These are phyloP conservation scores for Cystobasidium pallidum DNA, from an alignment of 1,284 basidiomycete species.

Conservation along the genomic window DNA sequence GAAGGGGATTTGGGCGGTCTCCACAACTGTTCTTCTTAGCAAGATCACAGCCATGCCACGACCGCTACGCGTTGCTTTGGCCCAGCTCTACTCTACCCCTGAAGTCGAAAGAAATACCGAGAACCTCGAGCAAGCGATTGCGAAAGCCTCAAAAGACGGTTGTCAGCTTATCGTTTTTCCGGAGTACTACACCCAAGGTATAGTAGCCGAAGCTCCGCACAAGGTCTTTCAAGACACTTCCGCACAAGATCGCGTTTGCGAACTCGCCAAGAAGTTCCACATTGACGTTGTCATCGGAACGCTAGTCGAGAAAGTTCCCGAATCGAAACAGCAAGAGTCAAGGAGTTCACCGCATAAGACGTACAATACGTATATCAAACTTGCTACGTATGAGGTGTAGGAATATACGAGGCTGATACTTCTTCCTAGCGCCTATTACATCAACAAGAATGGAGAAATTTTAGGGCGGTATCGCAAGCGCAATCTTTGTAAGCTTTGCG, in stretches of 20 bases:
- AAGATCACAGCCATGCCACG: neutral
- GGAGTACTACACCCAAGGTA: constrained; percentile 42
- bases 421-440: constrained; percentile 50
- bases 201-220: constrained; percentile 46
- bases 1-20: neutral
- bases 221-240: constrained; percentile 40
- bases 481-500: constrained; percentile 48
- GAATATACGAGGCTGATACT: no score
- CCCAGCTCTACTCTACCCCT: constrained; percentile 19
- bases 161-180: constrained; percentile 32
- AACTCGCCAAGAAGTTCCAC: constrained; percentile 46
- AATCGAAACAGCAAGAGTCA: constrained; percentile 17
- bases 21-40: neutral
- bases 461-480: constrained; percentile 49
- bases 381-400: no score
- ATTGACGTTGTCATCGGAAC: constrained; percentile 51
- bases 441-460: constrained; percentile 47
- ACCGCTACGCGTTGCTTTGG: constrained; percentile 23
- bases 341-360: constrained; percentile 41
- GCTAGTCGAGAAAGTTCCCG: constrained; percentile 49
- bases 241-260: constrained; percentile 9
- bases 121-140: constrained; percentile 19
- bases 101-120: constrained; percentile 11
- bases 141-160: constrained; percentile 2
- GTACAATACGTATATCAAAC: constrained; percentile 36